Evolutionary conservation across 2,329 filamentous ascomycete species (phyloP).

Genomic region (Fusarium sp.): DNA sequence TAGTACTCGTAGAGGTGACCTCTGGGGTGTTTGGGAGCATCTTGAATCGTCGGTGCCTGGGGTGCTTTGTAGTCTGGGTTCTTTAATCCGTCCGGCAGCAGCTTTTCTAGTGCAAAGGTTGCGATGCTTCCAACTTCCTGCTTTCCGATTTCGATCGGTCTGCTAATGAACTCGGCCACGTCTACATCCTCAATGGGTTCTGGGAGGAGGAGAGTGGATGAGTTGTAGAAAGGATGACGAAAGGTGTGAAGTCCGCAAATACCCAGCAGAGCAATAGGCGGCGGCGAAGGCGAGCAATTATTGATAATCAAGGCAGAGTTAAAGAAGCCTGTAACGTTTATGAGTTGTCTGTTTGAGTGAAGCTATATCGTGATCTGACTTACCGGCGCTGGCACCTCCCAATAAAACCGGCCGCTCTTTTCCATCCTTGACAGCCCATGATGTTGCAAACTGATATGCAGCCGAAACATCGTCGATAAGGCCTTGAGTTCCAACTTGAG

Average conservation of each 20-base stretch:
- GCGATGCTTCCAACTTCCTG: conserved; percentile 18
- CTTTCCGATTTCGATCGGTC: conserved; percentile 40
- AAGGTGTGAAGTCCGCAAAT: conserved; percentile 51
- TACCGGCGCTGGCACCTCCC: conserved; percentile 49
- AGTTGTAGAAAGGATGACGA: conserved; percentile 50
- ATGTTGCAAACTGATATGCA: conserved; percentile 46
- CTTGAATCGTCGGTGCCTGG: not conserved
- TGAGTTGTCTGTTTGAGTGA: not conserved
- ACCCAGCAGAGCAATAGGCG: conserved; percentile 48
- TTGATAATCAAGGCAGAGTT: conserved; percentile 44
- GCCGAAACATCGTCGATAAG: conserved; percentile 46
- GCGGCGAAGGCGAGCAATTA: conserved; percentile 40
- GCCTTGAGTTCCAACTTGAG: conserved; percentile 42
- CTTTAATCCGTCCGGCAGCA: conserved; percentile 42
- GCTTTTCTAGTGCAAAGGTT: conserved; percentile 41
- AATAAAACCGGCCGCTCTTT: conserved; percentile 44
- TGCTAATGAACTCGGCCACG: conserved; percentile 36
- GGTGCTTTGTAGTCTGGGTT: conserved; percentile 35
- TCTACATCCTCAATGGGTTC: conserved; percentile 41
- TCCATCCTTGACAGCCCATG: conserved; percentile 22
- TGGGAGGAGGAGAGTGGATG: conserved; percentile 43
- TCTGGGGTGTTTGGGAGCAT: conserved; percentile 9
- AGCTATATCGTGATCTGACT: not conserved
- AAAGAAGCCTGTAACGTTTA: conserved; percentile 38
- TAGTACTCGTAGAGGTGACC: conserved; percentile 49